phyloP scores from a whole-genome alignment of 768 basidiomycete genomes.

The Butyriboletus loyo region DNA sequence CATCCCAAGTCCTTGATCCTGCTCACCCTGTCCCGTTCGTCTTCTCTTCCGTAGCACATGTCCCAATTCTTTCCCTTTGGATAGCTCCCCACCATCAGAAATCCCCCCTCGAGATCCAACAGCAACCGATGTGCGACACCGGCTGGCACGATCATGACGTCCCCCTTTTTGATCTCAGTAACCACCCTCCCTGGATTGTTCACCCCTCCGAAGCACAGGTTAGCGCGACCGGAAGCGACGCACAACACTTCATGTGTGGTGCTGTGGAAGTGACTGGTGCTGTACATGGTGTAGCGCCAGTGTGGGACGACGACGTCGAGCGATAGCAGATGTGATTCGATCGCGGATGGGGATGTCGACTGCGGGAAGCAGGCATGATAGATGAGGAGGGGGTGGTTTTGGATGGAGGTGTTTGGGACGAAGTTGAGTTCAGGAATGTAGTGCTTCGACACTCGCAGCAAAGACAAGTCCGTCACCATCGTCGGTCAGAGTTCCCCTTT shows the following conservation, averaged over 20 bases:
- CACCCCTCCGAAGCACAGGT: no score
- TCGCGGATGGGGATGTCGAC: conserved; percentile 15
- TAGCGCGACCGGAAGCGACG: conserved; percentile 31
- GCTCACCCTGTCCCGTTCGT: not conserved
- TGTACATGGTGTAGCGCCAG: conserved; percentile 45
- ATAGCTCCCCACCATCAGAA: no score
- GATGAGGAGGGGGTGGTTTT: conserved; percentile 35
- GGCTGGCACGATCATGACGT: conserved; percentile 45
- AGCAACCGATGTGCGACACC: conserved; percentile 39
- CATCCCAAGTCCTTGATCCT: conserved; percentile 32
- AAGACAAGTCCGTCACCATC: conserved; percentile 8
- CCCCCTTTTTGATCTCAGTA: conserved; percentile 33
- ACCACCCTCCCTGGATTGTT: conserved; percentile 33
- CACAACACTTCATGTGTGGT: conserved; percentile 42
- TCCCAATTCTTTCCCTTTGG: conserved; percentile 37
- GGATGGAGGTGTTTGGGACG: conserved; percentile 37
- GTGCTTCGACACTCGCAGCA: conserved; percentile 29
- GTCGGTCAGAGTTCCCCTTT: no score
- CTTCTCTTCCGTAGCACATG: conserved; percentile 12
- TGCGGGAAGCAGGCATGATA: conserved; percentile 34
- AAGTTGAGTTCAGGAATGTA: conserved; percentile 32
- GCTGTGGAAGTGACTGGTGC: conserved; percentile 40
- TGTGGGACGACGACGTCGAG: conserved; percentile 36
- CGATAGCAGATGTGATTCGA: conserved; percentile 35
- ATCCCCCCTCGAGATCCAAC: conserved; percentile 29